A percentile compares a stretch with the other conserved stretches of the same genome.
phyloP scores from a whole-genome alignment of 495 filamentous ascomycete species.

The Penicillium canescens region DNA sequence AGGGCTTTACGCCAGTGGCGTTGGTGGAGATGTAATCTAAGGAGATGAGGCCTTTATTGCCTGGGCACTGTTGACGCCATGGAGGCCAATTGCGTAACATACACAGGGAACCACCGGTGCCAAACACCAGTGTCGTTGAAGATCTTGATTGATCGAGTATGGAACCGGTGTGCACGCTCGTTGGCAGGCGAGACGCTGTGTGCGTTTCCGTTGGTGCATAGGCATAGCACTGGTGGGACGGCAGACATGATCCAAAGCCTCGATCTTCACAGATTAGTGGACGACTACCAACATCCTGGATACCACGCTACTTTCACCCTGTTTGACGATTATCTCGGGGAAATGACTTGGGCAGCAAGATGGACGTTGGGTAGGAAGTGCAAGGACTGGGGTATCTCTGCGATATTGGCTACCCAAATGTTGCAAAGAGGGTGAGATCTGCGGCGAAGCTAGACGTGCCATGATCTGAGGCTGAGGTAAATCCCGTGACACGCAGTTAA shows the following conservation, averaged over 20 bases:
- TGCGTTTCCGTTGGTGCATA: constrained; percentile 12
- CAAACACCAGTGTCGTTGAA: constrained; percentile 1
- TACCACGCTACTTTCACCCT: constrained; percentile 12
- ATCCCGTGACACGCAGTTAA: constrained; percentile 13
- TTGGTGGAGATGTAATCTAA: constrained; percentile 17
- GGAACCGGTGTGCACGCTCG: constrained; percentile 8
- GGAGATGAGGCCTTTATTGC: constrained; percentile 15
- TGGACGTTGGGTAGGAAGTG: constrained; percentile 32
- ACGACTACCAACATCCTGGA: not conserved
- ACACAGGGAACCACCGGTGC: constrained; percentile 11
- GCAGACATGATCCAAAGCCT: constrained; percentile 17
- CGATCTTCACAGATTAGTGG: constrained; percentile 16
- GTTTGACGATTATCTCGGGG: constrained; percentile 10
- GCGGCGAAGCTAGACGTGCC: constrained; percentile 12
- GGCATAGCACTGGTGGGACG: constrained; percentile 1
- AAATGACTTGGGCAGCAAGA: constrained; percentile 39
- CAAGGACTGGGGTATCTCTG: constrained; percentile 14
- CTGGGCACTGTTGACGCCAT: constrained; percentile 5
- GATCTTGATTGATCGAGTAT: constrained; percentile 26
- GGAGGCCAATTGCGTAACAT: constrained; percentile 8
- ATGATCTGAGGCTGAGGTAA: constrained; percentile 23
- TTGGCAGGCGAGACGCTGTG: constrained; percentile 15
- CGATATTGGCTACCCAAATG: constrained; percentile 16
- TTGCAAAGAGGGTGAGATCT: constrained; percentile 16
- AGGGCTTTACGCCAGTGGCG: constrained; percentile 16